phyloP scores from a whole-genome alignment of 2,329 filamentous ascomycete genomes.

The Neonectria magnoliae region DNA sequence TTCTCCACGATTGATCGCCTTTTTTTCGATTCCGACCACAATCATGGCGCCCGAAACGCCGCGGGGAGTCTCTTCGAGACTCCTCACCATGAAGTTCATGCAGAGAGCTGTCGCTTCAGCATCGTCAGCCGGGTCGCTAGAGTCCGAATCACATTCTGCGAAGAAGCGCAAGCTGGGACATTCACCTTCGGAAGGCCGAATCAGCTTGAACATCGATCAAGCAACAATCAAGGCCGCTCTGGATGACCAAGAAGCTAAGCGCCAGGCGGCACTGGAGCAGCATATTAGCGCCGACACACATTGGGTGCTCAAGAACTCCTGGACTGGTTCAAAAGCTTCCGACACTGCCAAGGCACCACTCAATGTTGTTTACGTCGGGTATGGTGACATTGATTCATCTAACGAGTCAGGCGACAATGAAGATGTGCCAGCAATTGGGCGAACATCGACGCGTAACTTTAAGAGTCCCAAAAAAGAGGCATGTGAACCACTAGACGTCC shows the following conservation, averaged over 20 bases:
- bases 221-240: conserved; percentile 71
- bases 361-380: conserved; percentile 69
- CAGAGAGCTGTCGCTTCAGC: conserved; percentile 79
- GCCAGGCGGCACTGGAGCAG: conserved; percentile 68
- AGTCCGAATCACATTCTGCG: conserved; percentile 61
- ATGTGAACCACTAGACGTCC: conserved; percentile 24
- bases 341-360: conserved; percentile 52
- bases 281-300: conserved; percentile 76
- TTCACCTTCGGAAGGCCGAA: conserved; percentile 49
- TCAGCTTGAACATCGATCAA: conserved; percentile 60
- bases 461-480: conserved; percentile 44
- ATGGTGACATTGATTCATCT: conserved; percentile 59
- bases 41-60: conserved; percentile 63
- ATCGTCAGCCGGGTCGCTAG: conserved; percentile 55
- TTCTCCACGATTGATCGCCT: neutral
- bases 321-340: conserved; percentile 37
- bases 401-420: conserved; percentile 50
- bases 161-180: conserved; percentile 70
- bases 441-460: conserved; percentile 48
- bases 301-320: conserved; percentile 73
- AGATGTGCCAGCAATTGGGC: conserved; percentile 46
- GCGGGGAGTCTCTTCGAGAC: conserved; percentile 82
- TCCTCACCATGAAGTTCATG: conserved; percentile 98
- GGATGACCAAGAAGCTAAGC: conserved; percentile 73
- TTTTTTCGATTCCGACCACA: neutral